phyloP scores from a whole-genome alignment of 306 rosid genomes.

The Delonix regia region DNA sequence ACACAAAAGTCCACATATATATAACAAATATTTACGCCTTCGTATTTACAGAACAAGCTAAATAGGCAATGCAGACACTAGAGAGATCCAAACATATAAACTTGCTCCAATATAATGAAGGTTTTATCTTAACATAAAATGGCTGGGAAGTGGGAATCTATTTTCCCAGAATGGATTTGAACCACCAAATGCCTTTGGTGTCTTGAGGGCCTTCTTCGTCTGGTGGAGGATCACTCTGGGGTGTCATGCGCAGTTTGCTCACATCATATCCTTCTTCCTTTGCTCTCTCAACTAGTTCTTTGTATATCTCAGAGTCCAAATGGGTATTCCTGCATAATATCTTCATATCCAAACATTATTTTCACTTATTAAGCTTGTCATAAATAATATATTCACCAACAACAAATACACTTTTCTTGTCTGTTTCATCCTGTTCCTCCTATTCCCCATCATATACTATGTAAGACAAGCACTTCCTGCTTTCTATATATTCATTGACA shows the following conservation, averaged over 20 bases:
- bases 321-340: constrained; percentile 62
- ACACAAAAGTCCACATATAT: constrained; percentile 17
- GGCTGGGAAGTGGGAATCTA: constrained; percentile 22
- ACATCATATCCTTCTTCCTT: constrained; percentile 74
- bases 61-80: background rate
- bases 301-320: constrained; percentile 66
- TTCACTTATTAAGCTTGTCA: background rate
- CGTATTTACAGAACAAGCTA: constrained; percentile 32
- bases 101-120: constrained; percentile 11
- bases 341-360: constrained; percentile 40
- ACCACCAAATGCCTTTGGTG: constrained; percentile 82
- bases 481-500: too few species aligned
- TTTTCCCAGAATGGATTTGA: constrained; percentile 68
- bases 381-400: background rate
- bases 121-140: constrained; percentile 33
- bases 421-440: background rate
- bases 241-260: constrained; percentile 86
- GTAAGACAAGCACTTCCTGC: too few species aligned
- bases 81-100: constrained; percentile 31
- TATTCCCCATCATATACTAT: too few species aligned
- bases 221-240: constrained; percentile 77
- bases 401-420: background rate
- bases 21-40: background rate
- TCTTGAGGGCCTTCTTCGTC: constrained; percentile 60
- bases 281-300: constrained; percentile 66